Base-by-base conservation (phyloP, 2,329 filamentous ascomycete genomes). In the Bipolaris sorokiniana region DNA sequence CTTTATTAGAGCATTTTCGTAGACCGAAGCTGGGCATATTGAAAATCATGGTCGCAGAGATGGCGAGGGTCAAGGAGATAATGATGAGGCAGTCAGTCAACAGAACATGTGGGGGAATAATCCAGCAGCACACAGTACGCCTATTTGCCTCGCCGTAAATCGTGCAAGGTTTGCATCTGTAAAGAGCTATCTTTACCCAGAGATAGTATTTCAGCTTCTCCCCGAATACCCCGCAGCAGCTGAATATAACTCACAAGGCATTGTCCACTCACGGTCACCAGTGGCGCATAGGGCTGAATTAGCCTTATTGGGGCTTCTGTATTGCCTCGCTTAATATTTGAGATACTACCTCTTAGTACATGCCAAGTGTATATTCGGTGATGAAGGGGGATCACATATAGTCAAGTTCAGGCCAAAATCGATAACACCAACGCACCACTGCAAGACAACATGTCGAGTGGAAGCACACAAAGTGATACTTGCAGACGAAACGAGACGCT, bases 281-380 rank as follows among this genome's bases (percentile, higher is more conserved):
- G 58, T 67, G 60, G 64, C 61, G 62, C 45, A 49, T 62, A 59
- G 44, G 56, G 63, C 62, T 63, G 56, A 60, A 52, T 40, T 47
- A 51, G 61, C 58, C 37, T 54, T 20, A 16, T 31, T 28, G 44
- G 10, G 18, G 45, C n/a, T 33, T 20, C 26, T 33, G 33, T 40
- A 41, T 46, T 37, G 23, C 11, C 36, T 54, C 55, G 48, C 57
- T 54, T 59, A 34, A 16, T 18, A 23, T 15, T 23, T 48, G 26
- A 23, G 33, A 6, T 18, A 36, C 13, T 36, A 16, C 15, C 22
- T 13, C 10, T 28, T 20, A 20, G 20, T 10, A 13, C 7, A 18
- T 20, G 13, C 18, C 23, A 26, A 7, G 20, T 28, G n/a, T 22
- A 15, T 4, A 20, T 28, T 23, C n/a, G 16, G 22, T 15, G 15